A percentile compares a stretch with the other conserved stretches of the same genome.
Evolutionary conservation across 2,329 filamentous ascomycete genomes (phyloP).

Genomic region (Fusarium nisikadoi): DNA sequence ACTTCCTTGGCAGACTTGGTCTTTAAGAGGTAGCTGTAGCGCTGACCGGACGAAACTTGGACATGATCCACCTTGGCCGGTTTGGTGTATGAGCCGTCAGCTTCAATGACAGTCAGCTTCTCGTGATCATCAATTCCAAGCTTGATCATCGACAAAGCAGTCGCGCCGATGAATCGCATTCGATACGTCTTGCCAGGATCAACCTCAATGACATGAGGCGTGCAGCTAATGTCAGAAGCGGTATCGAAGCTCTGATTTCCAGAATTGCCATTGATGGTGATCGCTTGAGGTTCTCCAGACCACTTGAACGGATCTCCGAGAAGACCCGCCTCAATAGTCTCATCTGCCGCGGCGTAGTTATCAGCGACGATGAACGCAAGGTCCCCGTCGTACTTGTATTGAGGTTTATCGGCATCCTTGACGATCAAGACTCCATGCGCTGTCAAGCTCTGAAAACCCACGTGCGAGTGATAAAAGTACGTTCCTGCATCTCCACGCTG

Average conservation of each 20-base stretch:
- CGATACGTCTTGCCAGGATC: slow-evolving; percentile 18
- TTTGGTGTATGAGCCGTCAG: slow-evolving; percentile 29
- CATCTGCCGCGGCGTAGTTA: slow-evolving; percentile 65
- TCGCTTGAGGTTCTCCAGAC: slow-evolving; percentile 64
- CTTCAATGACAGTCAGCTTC: slow-evolving; percentile 21
- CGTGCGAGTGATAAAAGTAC: slow-evolving; percentile 76
- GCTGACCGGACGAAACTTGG: slow-evolving; percentile 23
- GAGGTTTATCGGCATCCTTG: slow-evolving; percentile 52
- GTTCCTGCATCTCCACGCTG: slow-evolving; percentile 65
- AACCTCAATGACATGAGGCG: slow-evolving; percentile 25
- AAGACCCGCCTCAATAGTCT: slow-evolving; percentile 62
- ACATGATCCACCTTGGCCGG: slow-evolving; percentile 3
- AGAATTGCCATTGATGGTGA: slow-evolving; percentile 39
- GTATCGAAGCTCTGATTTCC: slow-evolving; percentile 23
- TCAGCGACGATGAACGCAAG: slow-evolving; percentile 63
- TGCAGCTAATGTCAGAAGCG: slow-evolving; percentile 15
- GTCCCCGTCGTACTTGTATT: slow-evolving; percentile 72
- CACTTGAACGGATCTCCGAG: slow-evolving; percentile 62
- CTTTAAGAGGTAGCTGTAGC: slow-evolving; percentile 21
- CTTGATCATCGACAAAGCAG: slow-evolving; percentile 24
- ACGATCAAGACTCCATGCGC: slow-evolving; percentile 69
- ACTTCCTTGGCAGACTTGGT: background rate
- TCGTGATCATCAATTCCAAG: slow-evolving; percentile 14
- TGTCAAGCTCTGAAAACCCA: slow-evolving; percentile 70
- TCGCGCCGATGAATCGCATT: slow-evolving; percentile 20